phyloP scores from a whole-genome alignment of 2,329 filamentous ascomycete genomes.

The Chrysosphaeria jannelii region DNA sequence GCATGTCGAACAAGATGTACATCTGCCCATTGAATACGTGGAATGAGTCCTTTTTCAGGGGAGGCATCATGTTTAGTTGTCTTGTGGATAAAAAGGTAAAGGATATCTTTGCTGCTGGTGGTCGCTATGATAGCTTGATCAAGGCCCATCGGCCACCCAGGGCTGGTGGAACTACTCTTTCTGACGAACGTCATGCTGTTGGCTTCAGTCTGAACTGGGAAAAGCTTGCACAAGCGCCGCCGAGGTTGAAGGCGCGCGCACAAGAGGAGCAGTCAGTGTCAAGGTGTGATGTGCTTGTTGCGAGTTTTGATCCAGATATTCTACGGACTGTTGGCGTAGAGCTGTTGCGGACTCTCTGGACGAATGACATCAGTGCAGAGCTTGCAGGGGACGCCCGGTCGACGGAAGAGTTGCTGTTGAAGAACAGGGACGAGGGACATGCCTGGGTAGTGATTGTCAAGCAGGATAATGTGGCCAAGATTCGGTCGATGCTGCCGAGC shows the following conservation, averaged over 20 bases:
- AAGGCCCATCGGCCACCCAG: constrained; percentile 54
- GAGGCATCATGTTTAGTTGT: constrained; percentile 71
- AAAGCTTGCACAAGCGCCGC: constrained; percentile 36
- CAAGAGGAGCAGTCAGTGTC: constrained; percentile 37
- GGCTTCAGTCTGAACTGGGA: constrained; percentile 85
- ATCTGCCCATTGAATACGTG: constrained; percentile 63
- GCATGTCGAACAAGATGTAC: constrained; percentile 49
- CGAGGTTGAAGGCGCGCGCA: constrained; percentile 27
- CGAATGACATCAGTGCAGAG: constrained; percentile 63
- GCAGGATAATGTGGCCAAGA: constrained; percentile 38
- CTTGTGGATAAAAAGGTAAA: constrained; percentile 58
- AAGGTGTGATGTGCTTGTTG: constrained; percentile 67
- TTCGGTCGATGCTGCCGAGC: constrained; percentile 42
- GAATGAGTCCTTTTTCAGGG: constrained; percentile 71
- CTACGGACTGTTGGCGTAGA: constrained; percentile 50
- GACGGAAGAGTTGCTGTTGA: constrained; percentile 47
- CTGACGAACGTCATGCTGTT: constrained; percentile 48
- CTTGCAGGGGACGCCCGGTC: constrained; percentile 52
- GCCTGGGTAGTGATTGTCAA: constrained; percentile 79
- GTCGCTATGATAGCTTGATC: constrained; percentile 74
- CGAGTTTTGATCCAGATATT: constrained; percentile 53
- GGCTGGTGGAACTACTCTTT: constrained; percentile 21
- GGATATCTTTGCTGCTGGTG: constrained; percentile 77
- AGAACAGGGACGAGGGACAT: constrained; percentile 48
- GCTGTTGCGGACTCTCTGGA: constrained; percentile 52